Percentiles rank a stretch among this genome's conserved stretches.
These are phyloP conservation scores for Rubia peregrina DNA, from an alignment of 305 asterid genomes.

Conservation along the genomic window DNA sequence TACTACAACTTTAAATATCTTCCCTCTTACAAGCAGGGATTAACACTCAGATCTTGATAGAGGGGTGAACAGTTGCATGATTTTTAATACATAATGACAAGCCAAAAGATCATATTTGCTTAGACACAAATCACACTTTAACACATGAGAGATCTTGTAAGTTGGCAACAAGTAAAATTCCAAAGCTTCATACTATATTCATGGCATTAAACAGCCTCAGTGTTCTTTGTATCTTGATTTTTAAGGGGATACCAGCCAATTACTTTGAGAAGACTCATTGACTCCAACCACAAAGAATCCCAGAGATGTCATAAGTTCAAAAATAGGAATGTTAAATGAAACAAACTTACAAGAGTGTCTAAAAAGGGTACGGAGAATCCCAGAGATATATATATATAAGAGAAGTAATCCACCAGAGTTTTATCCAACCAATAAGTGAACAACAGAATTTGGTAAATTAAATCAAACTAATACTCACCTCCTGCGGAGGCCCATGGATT, in stretches of 20 bases:
- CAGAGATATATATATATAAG: neutral
- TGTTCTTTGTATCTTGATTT: neutral
- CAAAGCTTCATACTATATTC: neutral
- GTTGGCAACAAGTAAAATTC: neutral
- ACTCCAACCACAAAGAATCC: neutral
- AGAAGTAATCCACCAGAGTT: neutral
- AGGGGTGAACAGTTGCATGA: neutral
- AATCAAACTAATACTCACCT: constrained; percentile 28
- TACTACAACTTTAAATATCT: constrained; percentile 1
- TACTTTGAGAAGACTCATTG: neutral
- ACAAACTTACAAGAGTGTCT: neutral
- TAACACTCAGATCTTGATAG: neutral
- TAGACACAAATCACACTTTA: neutral
- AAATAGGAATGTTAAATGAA: neutral
- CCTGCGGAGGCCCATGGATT: constrained; percentile 53
- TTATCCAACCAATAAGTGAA: neutral
- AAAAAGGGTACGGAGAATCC: neutral
- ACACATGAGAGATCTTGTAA: neutral
- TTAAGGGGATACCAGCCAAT: neutral
- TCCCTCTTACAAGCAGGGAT: neutral
- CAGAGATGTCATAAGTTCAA: neutral
- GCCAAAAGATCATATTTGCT: neutral
- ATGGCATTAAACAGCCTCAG: neutral
- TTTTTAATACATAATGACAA: neutral
- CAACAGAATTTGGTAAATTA: constrained; percentile 7